A percentile compares a stretch with the other conserved stretches of the same genome.
Evolutionary conservation across 352 stramenopile genomes (phyloP).

Genomic region (Globisporangium alternatum): DNA sequence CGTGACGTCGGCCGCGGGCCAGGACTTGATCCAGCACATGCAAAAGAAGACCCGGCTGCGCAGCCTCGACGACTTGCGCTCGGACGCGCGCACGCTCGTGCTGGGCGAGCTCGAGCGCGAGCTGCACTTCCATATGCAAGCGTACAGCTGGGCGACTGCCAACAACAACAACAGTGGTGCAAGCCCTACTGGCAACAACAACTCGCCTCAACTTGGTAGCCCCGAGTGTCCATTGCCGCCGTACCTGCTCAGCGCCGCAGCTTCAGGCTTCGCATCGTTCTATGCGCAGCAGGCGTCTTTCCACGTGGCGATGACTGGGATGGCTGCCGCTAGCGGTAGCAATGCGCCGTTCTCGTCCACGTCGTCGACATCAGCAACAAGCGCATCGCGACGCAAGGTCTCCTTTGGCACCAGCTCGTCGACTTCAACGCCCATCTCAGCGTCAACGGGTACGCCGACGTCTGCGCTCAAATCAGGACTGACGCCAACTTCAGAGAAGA

Average conservation of each 20-base stretch:
- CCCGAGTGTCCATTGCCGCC: constrained; percentile 32
- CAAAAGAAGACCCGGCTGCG: constrained; percentile 80
- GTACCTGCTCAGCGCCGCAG: constrained; percentile 58
- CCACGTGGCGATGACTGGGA: constrained; percentile 26
- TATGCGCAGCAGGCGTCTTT: constrained; percentile 50
- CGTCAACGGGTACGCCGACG: not conserved
- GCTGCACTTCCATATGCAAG: constrained; percentile 69
- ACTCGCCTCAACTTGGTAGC: constrained; percentile 10
- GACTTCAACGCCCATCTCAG: not conserved
- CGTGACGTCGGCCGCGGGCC: constrained; percentile 62
- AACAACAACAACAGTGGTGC: constrained; percentile 13
- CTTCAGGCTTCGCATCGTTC: constrained; percentile 54
- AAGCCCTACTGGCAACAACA: not conserved
- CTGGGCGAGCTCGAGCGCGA: constrained; percentile 72
- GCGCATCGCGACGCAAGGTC: constrained; percentile 2
- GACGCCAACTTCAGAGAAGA: not conserved
- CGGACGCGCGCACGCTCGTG: constrained; percentile 58
- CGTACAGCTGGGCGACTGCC: constrained; percentile 58
- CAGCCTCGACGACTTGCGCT: constrained; percentile 63
- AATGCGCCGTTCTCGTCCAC: not conserved
- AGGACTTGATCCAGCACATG: constrained; percentile 80
- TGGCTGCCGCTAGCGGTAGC: not conserved
- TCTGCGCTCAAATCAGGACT: not conserved
- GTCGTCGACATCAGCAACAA: not conserved
- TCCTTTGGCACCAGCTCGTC: not conserved